Evolutionary conservation across 1,284 basidiomycete species (phyloP).

Genomic region (Leucoagaricus sp.): DNA sequence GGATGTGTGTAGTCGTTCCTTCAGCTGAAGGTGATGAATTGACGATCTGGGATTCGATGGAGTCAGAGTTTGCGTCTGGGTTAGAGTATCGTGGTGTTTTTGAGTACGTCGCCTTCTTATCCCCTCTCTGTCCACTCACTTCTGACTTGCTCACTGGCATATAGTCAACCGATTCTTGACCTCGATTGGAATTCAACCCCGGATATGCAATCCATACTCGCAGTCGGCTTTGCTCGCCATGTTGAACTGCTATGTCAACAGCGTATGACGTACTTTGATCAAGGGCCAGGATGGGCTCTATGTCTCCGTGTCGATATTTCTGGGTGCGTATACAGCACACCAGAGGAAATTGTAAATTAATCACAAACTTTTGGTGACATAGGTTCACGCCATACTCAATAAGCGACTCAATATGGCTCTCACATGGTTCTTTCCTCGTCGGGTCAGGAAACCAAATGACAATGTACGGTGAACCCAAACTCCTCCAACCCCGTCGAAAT

Average conservation of each 20-base stretch:
- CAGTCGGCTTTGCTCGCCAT: conserved; percentile 78
- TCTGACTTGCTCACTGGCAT: conserved; percentile 1
- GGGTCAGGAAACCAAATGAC: conserved; percentile 79
- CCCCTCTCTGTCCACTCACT: conserved; percentile 10
- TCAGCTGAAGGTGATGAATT: conserved; percentile 67
- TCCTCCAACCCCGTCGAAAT: conserved; percentile 22
- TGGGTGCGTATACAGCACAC: conserved; percentile 44
- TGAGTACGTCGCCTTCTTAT: conserved; percentile 42
- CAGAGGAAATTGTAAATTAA: conserved; percentile 3
- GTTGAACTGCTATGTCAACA: conserved; percentile 87
- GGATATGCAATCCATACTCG: conserved; percentile 85
- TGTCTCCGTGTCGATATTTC: conserved; percentile 73
- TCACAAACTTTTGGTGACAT: conserved; percentile 1
- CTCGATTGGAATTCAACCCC: conserved; percentile 93
- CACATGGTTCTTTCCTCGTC: conserved; percentile 75
- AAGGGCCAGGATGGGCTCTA: conserved; percentile 77
- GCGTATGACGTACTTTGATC: conserved; percentile 86
- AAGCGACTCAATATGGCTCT: conserved; percentile 86
- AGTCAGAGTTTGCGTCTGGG: conserved; percentile 92
- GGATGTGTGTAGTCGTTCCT: conserved; percentile 47
- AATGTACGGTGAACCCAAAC: conserved; percentile 57
- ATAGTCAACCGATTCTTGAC: conserved; percentile 69
- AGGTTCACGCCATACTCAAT: conserved; percentile 80
- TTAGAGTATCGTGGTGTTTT: conserved; percentile 71
- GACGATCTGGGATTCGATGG: conserved; percentile 93